Base-by-base conservation (phyloP, 495 filamentous ascomycete genomes). In the Daldinia decipiens region DNA sequence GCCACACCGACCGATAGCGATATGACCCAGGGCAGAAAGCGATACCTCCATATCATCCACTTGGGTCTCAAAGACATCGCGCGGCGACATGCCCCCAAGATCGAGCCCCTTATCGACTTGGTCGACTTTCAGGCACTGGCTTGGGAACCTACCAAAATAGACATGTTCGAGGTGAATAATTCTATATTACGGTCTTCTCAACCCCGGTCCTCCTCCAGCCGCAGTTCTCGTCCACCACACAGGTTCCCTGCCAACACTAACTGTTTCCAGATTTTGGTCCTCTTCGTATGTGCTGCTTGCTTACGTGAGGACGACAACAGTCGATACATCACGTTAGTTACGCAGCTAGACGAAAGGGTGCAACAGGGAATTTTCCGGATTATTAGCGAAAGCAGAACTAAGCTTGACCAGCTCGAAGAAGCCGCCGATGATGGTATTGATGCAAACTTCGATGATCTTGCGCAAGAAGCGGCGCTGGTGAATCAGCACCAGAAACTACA, bases 1-100 rank as follows among this genome's bases (percentile, higher is more conserved):
- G 66, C 69, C 31, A 68, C 53, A 4, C 11, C 59, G 21, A 45
- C 61, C 27, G 73, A 74, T 26, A 62, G 62, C 31, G 73, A 74
- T 61, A 17, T 40, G 56, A 56, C 52, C 8, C 62, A 65, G 40
- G 56, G 56, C 12, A 72, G 68, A 39, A 65, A 71, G 31, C 67
- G 75, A 62, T 76, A 67, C 50, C 53, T 77, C 47, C 75, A 77
- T 59, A 76, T 74, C 38, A 77, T 77, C 27, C 65, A 76, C 24
- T 68, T 76, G 38, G 69, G 73, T 27, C 39, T 77, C 21, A 70
- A 66, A n/a, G 71, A 76, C 2, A 64, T 76, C 43, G 65, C 62
- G 1, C 59, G 73, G 29, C 59, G 73, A 21, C 36, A 63, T 6
- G 74, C 68, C 39, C 9, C 56, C 1, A 77, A 65, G 34, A 67